Evolutionary conservation across 345 rosid genomes (phyloP), one percentile per base, ranked within the genome.

Genomic region (Noccaea bulbosa): DNA sequence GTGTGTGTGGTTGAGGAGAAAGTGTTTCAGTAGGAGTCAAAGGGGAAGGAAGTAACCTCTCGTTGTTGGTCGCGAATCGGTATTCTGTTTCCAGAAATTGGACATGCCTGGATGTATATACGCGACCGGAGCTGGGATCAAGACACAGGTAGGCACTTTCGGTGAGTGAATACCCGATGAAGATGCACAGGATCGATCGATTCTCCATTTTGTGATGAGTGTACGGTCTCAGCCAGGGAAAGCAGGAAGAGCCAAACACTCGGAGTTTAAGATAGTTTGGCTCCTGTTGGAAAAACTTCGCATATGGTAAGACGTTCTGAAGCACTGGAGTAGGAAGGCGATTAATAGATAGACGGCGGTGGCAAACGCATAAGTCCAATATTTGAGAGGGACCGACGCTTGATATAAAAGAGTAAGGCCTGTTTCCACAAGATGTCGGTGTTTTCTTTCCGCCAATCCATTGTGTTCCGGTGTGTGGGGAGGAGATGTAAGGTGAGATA

Each of bases 381-480:
- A 54, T 0, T 2, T 7, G 0, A 2, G 0, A 1, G 40, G 40
- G 0, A 54, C 4, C 1, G 39, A 33, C 0, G 59, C 40, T 6
- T 54, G 59, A 8, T 9, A 2, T 0, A 54, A 12, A 0, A 54
- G 20, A 0, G 15, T 11, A 0, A 52, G 7, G 0, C 57, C 54
- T 0, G 33, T 49, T 10, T 49, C 54, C 3, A 49, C 33, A 8
- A 51, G 27, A 6, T 24, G 56, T 2, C 37, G 14, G 2, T 51
- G 56, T 1, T 27, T 24, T 0, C 56, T 2, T 11, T 51, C 20
- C 0, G 58, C 12, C 3, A 53, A n/a, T 0, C 20, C 58, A 12
- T 54, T 54, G 22, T 54, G 59, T 10, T 54, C 62, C 1, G 62
- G 62, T 0, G 62, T 56, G 7, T 56, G 62, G 0, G 44, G 44